phyloP scores from a whole-genome alignment of 352 stramenopile species.

The Pythium aquatile region DNA sequence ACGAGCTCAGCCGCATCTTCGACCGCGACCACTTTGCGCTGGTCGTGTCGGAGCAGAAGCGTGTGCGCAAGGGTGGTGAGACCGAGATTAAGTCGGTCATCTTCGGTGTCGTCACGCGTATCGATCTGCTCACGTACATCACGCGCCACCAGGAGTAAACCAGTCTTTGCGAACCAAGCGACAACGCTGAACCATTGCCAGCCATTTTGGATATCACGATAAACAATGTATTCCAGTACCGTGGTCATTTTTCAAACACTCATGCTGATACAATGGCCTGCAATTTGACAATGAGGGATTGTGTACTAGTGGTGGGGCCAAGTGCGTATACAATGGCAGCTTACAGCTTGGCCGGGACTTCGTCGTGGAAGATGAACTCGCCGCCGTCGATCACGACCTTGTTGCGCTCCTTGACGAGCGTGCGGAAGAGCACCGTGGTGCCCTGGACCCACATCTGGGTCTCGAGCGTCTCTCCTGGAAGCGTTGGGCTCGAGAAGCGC shows the following conservation, averaged over 20 bases:
- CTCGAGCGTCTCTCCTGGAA: constrained; percentile 87
- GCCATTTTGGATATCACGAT: constrained; percentile 8
- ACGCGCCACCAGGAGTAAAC: constrained; percentile 54
- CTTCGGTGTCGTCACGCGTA: constrained; percentile 94
- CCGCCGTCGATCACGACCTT: constrained; percentile 77
- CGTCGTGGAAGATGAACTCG: constrained; percentile 64
- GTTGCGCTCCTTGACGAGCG: constrained; percentile 69
- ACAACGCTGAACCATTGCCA: neutral
- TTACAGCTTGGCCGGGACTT: constrained; percentile 29
- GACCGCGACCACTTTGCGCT: constrained; percentile 96
- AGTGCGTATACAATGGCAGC: neutral
- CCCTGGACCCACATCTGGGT: constrained; percentile 75
- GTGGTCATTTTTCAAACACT: neutral
- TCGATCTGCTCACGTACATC: constrained; percentile 96
- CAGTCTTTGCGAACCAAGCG: neutral
- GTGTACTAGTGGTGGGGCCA: too few relatives aligned
- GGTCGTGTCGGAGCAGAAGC: constrained; percentile 92
- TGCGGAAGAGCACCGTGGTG: constrained; percentile 69
- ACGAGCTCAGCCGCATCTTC: constrained; percentile 92
- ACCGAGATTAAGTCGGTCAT: constrained; percentile 88
- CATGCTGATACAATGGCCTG: neutral
- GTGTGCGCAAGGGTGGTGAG: constrained; percentile 75
- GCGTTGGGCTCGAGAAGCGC: constrained; percentile 84
- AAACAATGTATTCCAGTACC: constrained; percentile 17
- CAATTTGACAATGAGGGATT: too few relatives aligned